Evolutionary conservation across 352 stramenopile species (phyloP).

Genomic region (Pythium aphanidermatum): DNA sequence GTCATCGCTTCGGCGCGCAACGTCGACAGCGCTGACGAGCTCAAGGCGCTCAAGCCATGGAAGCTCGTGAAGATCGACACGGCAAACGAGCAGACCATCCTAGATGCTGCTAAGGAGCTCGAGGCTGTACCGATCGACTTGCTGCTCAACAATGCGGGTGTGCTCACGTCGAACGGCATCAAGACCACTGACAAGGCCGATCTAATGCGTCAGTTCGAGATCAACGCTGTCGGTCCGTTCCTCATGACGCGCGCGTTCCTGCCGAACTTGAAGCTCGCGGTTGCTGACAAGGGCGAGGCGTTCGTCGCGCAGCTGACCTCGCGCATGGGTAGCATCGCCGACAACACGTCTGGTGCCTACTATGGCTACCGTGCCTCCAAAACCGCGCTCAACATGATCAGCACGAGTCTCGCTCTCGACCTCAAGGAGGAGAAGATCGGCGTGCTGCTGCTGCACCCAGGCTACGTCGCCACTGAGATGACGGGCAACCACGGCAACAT

Average conservation of each 20-base stretch:
- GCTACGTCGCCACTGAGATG: conserved; percentile 60
- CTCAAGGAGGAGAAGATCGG: conserved; percentile 48
- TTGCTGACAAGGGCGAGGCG: conserved; percentile 24
- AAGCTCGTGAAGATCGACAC: conserved; percentile 55
- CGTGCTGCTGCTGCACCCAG: conserved; percentile 51
- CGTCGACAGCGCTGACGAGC: conserved; percentile 27
- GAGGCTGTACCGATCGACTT: conserved; percentile 41
- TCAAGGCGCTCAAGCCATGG: conserved; percentile 31
- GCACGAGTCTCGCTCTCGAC: conserved; percentile 45
- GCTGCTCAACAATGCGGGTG: conserved; percentile 72
- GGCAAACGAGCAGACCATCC: conserved; percentile 45
- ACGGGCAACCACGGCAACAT: conserved; percentile 37
- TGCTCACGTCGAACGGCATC: conserved; percentile 25
- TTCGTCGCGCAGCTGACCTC: conserved; percentile 65
- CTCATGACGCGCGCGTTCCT: conserved; percentile 53
- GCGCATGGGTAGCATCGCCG: conserved; percentile 51
- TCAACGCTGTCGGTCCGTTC: conserved; percentile 66
- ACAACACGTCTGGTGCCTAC: conserved; percentile 47
- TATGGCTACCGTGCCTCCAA: conserved; percentile 83
- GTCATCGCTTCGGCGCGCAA: conserved; percentile 46
- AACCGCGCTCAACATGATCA: conserved; percentile 73
- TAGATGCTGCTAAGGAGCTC: conserved; percentile 28
- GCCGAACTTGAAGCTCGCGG: conserved; percentile 46
- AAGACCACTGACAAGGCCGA: conserved; percentile 40
- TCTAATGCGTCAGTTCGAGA: conserved; percentile 63